Base-by-base conservation (phyloP, 2,329 filamentous ascomycete species). In the Fusarium cicatricum region DNA sequence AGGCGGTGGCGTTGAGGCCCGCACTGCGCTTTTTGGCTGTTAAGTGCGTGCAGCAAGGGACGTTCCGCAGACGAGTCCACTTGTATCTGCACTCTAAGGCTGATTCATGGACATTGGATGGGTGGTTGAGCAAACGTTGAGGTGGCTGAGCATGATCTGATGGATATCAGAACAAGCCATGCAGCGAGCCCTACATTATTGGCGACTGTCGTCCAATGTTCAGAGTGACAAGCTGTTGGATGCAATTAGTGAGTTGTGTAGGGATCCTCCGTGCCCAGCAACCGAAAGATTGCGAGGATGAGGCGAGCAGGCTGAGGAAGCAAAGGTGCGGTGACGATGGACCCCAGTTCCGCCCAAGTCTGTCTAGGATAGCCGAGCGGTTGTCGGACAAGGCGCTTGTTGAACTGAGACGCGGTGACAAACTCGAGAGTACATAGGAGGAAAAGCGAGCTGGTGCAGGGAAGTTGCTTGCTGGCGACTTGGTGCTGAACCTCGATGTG, bases 31-130 rank as follows among this genome's bases (percentile, higher is more conserved):
- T 32, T 26, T 44, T 53, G 44, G 26, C 28, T 54, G 53, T 58
- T 58, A 54, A 66, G 62, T 67, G 62, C 58, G 53, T 67, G 65
- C 65, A 67, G 62, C 39, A 47, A 52, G 44, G 42, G 45, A 60
- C 48, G 36, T 48, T 53, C 56, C 58, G 58, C 55, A 56, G 55
- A 63, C 37, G 26, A 61, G 49, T 52, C 55, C 61, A 65, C 61
- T 55, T 58, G 44, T 46, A 52, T 47, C 47, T 61, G 54, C 54
- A 61, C 50, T 46, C 49, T 39, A 57, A 56, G 42, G 33, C 38
- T 43, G 38, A 60, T 52, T 23, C 44, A 42, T 33, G 38, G 52
- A 32, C 39, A 37, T 38, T 14, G 38, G 29, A 33, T 50, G 45
- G 16, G 39, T 56, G 26, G 36, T 29, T 41, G 9, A 41, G 19